Base-by-base conservation (phyloP, 257 asterid genomes). In the Anisodus tanguticus region DNA sequence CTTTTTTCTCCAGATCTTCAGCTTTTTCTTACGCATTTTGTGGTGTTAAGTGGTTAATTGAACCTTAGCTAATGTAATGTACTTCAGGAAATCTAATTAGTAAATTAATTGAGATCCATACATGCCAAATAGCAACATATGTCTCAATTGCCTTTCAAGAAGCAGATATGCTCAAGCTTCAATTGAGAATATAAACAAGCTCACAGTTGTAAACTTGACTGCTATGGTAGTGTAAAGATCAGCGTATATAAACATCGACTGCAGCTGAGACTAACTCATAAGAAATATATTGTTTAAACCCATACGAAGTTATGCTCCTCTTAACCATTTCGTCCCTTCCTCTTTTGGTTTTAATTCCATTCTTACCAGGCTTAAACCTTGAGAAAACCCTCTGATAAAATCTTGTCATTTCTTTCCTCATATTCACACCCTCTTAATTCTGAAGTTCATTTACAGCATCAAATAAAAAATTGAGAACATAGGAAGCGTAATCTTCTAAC, bases 171-270 rank as follows among this genome's bases (percentile, higher is more conserved):
- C 19, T 37, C 15, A 37, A 39, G 51, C 76, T 37, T 68, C 49
- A 68, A 68, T 39, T 15, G 76, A 11, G 11, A 68, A 68, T 39
- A 37, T 37, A 68, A 68, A 68, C 76, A 68, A 68, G 76, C 76
- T 68, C 76, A 15, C 12, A 7, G 6, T 39, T 37, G 51, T 37
- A 68, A 68, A 37, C 26, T 16, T 37, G 11, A 68, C 76, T 37
- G 26, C 64, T 58, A 58, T 6, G 51, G 11, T 39, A 37, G 8
- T 6, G 22, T 35, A 68, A 68, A 15, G 76, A 68, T 15, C 51
- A 3, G 22, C 26, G 6, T 37, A 37, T 37, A 12, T 12, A 31
- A 5, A 35, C 11, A 68, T 67, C 49, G 26, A 63, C 39, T 63
- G 6, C 69, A 63, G 7, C 69, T 19, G 2, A 63, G 69, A 63